These are phyloP conservation scores for Leucocoprinus sp. DNA, from an alignment of 768 basidiomycete genomes.

Conservation along the genomic window DNA sequence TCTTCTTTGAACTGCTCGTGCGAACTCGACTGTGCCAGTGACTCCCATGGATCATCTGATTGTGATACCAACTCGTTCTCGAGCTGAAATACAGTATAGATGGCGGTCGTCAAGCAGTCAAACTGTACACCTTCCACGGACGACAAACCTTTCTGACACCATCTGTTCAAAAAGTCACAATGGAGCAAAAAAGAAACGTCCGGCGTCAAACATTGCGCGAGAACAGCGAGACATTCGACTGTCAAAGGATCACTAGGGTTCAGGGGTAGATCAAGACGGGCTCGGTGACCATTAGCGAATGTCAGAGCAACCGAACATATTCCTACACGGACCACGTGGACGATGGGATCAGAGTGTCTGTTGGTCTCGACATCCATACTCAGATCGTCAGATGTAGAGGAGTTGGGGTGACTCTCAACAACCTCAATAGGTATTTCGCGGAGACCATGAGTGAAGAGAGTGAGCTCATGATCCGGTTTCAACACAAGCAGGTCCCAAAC, in stretches of 20 bases:
- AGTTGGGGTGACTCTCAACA: neutral
- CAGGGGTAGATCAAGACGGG: constrained; percentile 46
- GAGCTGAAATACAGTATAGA: constrained; percentile 41
- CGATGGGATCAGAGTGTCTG: constrained; percentile 22
- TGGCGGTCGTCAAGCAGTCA: constrained; percentile 42
- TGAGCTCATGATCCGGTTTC: constrained; percentile 44
- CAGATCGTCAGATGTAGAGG: neutral
- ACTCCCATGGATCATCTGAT: constrained; percentile 35
- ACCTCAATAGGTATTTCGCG: constrained; percentile 33
- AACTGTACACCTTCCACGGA: constrained; percentile 45
- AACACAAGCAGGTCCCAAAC: constrained; percentile 67
- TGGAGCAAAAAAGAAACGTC: constrained; percentile 52
- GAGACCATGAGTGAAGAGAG: constrained; percentile 55
- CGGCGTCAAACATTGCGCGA: constrained; percentile 53
- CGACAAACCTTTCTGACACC: constrained; percentile 41
- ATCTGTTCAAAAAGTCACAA: constrained; percentile 43
- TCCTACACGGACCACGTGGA: constrained; percentile 38
- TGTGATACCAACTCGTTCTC: constrained; percentile 16
- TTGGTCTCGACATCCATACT: constrained; percentile 20
- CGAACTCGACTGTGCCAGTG: constrained; percentile 35
- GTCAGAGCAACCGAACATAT: constrained; percentile 44
- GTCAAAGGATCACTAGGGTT: constrained; percentile 49
- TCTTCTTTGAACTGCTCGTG: constrained; percentile 50
- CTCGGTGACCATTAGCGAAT: constrained; percentile 41
- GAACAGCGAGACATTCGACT: constrained; percentile 46